Conservation (phyloP, 768 basidiomycete genomes). For the Collybia sp. region DNA sequence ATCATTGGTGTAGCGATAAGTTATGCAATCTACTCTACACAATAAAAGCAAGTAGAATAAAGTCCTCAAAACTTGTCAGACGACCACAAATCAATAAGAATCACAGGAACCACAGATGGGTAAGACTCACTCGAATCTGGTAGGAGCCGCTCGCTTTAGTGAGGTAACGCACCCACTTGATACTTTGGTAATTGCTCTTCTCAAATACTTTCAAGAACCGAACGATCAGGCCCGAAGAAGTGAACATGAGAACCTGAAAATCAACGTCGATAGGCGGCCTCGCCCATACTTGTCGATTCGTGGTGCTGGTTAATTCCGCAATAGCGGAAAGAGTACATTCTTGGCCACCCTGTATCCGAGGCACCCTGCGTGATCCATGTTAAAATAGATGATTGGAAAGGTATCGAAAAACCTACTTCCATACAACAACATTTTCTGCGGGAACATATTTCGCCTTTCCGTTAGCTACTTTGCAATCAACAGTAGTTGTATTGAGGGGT, state of each 20-base stretch:
- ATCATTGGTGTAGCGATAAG: too few relatives aligned
- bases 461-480: conserved; percentile 85
- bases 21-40: too few relatives aligned
- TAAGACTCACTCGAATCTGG: conserved; percentile 79
- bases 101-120: background rate
- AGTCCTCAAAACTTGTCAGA: too few relatives aligned
- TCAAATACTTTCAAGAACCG: conserved; percentile 98
- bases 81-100: too few relatives aligned
- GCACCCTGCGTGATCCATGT: conserved; percentile 53
- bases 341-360: conserved; percentile 87
- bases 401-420: conserved; percentile 72
- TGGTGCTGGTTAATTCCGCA: conserved; percentile 83
- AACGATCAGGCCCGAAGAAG: conserved; percentile 91
- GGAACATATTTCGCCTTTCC: conserved; percentile 99
- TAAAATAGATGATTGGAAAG: background rate
- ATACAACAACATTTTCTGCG: conserved; percentile 91
- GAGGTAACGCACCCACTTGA: conserved; percentile 95
- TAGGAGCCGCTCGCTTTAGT: conserved; percentile 93
- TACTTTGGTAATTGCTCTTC: conserved; percentile 89
- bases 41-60: too few relatives aligned
- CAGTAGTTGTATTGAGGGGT: conserved; percentile 88
- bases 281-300: conserved; percentile 94
- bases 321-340: conserved; percentile 84
- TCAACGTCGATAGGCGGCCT: conserved; percentile 97
- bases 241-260: conserved; percentile 99